phyloP scores from a whole-genome alignment of 257 asterid genomes.

The Nicotiana sylvestris region DNA sequence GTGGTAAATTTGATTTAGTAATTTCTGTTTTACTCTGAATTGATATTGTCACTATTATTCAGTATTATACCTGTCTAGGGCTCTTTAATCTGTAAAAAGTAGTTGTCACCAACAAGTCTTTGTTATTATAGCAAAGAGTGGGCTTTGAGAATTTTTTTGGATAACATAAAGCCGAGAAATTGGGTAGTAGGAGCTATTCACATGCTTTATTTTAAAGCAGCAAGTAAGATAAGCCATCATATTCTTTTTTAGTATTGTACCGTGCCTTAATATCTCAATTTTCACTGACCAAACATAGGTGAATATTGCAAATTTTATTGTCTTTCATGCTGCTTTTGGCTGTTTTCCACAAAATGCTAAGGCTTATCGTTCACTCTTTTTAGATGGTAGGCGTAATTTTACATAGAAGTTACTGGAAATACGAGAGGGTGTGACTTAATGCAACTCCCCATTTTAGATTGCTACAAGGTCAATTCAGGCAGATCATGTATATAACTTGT shows the following conservation, averaged over 20 bases:
- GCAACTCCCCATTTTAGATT: neutral
- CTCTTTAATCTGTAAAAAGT: neutral
- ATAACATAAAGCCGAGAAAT: neutral
- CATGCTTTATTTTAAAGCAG: neutral
- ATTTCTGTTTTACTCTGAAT: neutral
- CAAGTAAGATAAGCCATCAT: neutral
- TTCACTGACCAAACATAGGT: neutral
- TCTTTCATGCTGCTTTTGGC: neutral
- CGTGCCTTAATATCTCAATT: neutral
- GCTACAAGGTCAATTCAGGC: neutral
- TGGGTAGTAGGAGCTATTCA: neutral
- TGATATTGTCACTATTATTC: neutral
- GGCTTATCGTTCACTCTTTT: neutral
- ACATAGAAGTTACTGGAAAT: neutral
- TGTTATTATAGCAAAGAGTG: neutral
- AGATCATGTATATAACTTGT: neutral
- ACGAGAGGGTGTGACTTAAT: neutral
- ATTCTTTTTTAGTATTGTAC: neutral
- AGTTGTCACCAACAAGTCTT: neutral
- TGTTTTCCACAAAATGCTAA: neutral
- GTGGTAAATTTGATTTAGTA: conserved; percentile 46
- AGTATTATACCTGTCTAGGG: neutral
- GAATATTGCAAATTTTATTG: neutral
- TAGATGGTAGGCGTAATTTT: neutral
- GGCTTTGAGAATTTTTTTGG: neutral